phyloP scores from a whole-genome alignment of 23 red algal species.

The Chondrus crispus region DNA sequence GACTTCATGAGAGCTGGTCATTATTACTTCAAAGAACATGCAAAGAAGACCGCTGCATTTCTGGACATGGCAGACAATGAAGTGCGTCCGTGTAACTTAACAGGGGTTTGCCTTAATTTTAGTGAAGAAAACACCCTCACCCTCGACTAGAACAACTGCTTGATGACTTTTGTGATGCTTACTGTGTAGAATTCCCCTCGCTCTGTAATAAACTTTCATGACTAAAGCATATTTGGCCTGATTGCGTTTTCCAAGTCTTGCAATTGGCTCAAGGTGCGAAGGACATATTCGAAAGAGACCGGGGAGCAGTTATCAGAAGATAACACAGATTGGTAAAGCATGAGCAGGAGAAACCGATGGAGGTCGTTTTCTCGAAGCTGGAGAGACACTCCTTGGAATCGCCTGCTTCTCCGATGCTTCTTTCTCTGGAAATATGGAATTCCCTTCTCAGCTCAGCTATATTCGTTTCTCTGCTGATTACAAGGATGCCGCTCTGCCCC shows the following conservation, averaged over 20 bases:
- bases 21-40: not conserved
- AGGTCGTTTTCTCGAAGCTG: not conserved
- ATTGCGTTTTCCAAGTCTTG: constrained; percentile 13
- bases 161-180: not conserved
- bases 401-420: not conserved
- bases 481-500: not conserved
- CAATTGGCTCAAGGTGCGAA: not conserved
- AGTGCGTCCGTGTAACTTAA: not conserved
- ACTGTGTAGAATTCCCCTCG: too few species aligned
- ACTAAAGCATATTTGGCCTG: not conserved
- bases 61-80: constrained; percentile 11
- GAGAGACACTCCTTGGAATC: not conserved
- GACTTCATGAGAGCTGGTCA: not conserved
- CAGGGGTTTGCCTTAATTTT: not conserved
- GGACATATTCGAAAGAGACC: not conserved
- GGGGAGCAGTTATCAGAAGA: not conserved
- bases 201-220: not conserved
- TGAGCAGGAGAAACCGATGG: not conserved
- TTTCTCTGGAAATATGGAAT: not conserved
- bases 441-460: not conserved
- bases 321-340: not conserved
- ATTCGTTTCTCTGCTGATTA: not conserved
- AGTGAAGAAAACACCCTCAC: not conserved
- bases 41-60: not conserved
- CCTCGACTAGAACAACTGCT: not conserved